Conservation (phyloP, 164 flowering plant species). For the Akebia trifoliata region DNA sequence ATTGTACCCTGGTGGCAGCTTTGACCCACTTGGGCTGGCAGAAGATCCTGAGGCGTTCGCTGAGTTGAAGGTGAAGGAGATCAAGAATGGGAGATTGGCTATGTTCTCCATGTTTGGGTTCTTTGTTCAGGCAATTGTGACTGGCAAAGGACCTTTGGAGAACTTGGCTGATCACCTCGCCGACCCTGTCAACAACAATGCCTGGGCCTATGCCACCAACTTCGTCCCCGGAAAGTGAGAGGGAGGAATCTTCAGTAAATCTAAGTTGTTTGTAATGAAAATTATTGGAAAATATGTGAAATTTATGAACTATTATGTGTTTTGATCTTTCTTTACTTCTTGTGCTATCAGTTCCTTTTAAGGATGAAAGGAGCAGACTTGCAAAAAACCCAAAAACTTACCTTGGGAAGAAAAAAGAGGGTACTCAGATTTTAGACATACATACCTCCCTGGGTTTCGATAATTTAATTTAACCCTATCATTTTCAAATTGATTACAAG, state of each 20-base stretch:
- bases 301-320: too few relatives aligned
- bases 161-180: constrained; percentile 41
- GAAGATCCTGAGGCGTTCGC: constrained; percentile 48
- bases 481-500: too few relatives aligned
- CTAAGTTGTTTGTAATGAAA: neutral
- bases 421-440: too few relatives aligned
- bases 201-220: constrained; percentile 40
- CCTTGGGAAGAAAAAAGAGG: too few relatives aligned
- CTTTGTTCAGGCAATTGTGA: constrained; percentile 43
- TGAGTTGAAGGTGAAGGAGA: constrained; percentile 50
- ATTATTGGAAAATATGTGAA: too few relatives aligned
- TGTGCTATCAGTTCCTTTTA: too few relatives aligned
- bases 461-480: too few relatives aligned
- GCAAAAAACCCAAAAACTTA: too few relatives aligned
- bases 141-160: constrained; percentile 42
- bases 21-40: constrained; percentile 41
- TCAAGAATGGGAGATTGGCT: constrained; percentile 45
- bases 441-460: too few relatives aligned
- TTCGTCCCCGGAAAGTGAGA: constrained; percentile 29
- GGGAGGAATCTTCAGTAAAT: neutral
- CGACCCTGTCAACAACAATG: constrained; percentile 41
- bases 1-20: constrained; percentile 46
- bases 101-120: constrained; percentile 51
- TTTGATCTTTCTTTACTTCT: too few relatives aligned
- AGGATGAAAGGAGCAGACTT: too few relatives aligned